These are phyloP conservation scores for Cajanus cajan DNA, from an alignment of 306 rosid species.

Conservation along the genomic window DNA sequence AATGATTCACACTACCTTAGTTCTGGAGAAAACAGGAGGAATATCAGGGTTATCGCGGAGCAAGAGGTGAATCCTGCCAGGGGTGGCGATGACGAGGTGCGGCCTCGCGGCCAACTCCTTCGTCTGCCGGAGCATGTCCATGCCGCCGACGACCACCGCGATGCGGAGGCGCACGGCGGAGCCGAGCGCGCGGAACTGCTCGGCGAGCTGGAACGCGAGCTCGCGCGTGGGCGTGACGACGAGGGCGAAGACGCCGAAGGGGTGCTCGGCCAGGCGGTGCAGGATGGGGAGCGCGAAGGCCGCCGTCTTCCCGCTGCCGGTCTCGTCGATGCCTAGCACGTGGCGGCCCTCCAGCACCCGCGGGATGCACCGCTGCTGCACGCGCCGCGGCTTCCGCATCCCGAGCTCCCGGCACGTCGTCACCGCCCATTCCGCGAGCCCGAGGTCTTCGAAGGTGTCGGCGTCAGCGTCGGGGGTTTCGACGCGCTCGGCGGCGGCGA, in stretches of 20 bases:
- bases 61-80: slow-evolving; percentile 74
- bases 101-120: slow-evolving; percentile 64
- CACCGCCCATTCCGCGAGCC: slow-evolving; percentile 70
- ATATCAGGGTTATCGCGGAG: slow-evolving; percentile 69
- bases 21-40: slow-evolving; percentile 56
- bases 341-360: slow-evolving; percentile 67
- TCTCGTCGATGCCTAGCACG: slow-evolving; percentile 79
- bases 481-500: background rate
- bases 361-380: slow-evolving; percentile 72
- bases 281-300: slow-evolving; percentile 92
- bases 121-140: slow-evolving; percentile 68
- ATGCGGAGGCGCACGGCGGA: slow-evolving; percentile 63
- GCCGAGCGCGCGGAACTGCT: slow-evolving; percentile 80
- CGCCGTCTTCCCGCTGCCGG: slow-evolving; percentile 90
- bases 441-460: slow-evolving; percentile 51
- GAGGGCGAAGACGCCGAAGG: slow-evolving; percentile 73
- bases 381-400: slow-evolving; percentile 63
- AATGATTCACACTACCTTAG: slow-evolving; percentile 55
- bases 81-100: slow-evolving; percentile 83
- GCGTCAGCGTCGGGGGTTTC: background rate
- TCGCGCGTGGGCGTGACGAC: slow-evolving; percentile 87
- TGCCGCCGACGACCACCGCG: slow-evolving; percentile 79
- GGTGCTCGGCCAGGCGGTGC: slow-evolving; percentile 63
- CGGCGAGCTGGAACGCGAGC: slow-evolving; percentile 74
- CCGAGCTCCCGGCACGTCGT: slow-evolving; percentile 69